Base-by-base conservation (phyloP, 257 asterid genomes). In the Solanum neorickii region DNA sequence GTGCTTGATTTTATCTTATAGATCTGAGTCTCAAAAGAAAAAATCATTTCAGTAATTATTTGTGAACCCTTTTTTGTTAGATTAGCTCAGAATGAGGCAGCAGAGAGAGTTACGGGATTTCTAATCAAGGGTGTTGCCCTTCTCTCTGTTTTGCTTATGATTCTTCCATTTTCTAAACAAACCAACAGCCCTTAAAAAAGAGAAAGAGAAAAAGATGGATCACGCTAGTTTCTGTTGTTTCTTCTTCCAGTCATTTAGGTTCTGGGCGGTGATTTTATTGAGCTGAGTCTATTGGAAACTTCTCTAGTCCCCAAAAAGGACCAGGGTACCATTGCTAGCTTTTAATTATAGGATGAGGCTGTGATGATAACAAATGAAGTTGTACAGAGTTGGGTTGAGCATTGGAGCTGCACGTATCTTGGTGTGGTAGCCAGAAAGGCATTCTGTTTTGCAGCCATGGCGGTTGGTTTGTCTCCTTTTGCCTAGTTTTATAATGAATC, bases 101-200 rank as follows among this genome's bases (percentile, higher is more conserved):
- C 60, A 65, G 78, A 65, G 80, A 25, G 37, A 65, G 44, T 25
- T 16, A 65, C 31, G 88, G 91, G 91, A 62, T 68, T 87, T 88
- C 84, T 77, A 75, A 85, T 87, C 20, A 87, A 88, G 93, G 94
- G 94, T 83, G 93, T 93, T 93, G 92, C 92, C 93, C 89, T 74
- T 74, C 90, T 91, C 88, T 91, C 89, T 89, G 91, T 56, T 35
- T 66, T 27, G 92, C 93, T 91, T 9, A 82, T 82, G 87, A 73
- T 83, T 87, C 49, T 68, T 70, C 14, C 37, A 12, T 6, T 27
- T n/a, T 44, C 35, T 6, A 2, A 66, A 52, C 44, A 35, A 88
- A 88, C 62, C 44, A 86, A 87, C 88, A 83, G 31, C 87, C 86
- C 88, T 83, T 87, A 4, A 10, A 4, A n/a, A 10, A 15, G 60